Conservation (phyloP, 192 early-diverging fungal genomes). For the Coemansia sp. region DNA sequence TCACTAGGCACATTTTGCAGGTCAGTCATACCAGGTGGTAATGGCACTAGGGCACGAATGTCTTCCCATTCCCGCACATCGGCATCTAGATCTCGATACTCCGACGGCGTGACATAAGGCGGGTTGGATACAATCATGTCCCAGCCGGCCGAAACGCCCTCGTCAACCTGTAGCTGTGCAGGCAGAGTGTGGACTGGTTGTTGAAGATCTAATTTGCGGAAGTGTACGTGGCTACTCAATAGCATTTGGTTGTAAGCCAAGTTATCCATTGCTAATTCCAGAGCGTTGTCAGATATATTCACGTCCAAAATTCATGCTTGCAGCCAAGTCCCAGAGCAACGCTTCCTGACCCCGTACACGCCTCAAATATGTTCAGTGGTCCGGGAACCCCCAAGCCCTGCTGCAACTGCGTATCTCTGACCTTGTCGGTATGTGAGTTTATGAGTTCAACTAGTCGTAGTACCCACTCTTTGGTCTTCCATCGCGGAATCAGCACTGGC, state of each 20-base stretch:
- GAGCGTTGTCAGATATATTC: constrained; percentile 68
- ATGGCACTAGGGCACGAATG: constrained; percentile 65
- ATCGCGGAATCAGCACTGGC: no score
- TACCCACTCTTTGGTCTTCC: no score
- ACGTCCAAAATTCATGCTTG: constrained; percentile 62
- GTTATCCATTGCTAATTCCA: constrained; percentile 67
- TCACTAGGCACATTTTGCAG: not conserved
- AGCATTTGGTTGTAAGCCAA: constrained; percentile 28
- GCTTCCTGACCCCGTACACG: constrained; percentile 89
- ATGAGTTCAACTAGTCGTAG: no score
- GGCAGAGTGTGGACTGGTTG: constrained; percentile 20
- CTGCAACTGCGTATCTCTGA: no score
- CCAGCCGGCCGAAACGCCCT: constrained; percentile 28
- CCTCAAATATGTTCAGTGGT: constrained; percentile 74
- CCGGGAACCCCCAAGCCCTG: no score
- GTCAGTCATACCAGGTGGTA: constrained; percentile 11
- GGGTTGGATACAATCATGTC: constrained; percentile 88
- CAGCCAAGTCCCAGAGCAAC: constrained; percentile 73
- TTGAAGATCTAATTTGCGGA: constrained; percentile 56
- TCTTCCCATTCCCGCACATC: constrained; percentile 91
- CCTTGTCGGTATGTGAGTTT: no score
- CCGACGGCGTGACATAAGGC: constrained; percentile 78
- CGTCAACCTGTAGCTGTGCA: not conserved
- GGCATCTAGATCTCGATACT: constrained; percentile 69
- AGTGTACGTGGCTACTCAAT: constrained; percentile 50